Conservation (phyloP, 495 filamentous ascomycete species). For the Tuber magnatum region DNA sequence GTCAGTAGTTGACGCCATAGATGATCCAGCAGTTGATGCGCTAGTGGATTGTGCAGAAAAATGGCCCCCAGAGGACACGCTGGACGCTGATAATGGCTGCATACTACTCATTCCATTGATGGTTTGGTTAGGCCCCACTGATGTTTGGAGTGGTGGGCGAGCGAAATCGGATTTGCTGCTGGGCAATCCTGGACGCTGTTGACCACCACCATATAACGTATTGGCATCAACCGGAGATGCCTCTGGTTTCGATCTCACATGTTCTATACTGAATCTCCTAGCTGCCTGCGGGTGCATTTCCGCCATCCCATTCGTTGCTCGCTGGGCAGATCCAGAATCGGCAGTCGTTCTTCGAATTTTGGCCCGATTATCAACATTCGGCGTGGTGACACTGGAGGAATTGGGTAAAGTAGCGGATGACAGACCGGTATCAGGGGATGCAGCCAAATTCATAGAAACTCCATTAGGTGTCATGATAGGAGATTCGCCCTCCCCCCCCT, state of each 20-base stretch:
- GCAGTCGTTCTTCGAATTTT: slow-evolving; percentile 32
- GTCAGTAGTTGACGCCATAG: slow-evolving; percentile 25
- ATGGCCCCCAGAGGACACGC: slow-evolving; percentile 20
- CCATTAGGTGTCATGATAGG: slow-evolving; percentile 37
- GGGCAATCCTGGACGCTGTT: slow-evolving; percentile 22
- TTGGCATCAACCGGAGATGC: slow-evolving; percentile 20
- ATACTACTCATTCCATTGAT: slow-evolving; percentile 31
- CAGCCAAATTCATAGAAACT: slow-evolving; percentile 30
- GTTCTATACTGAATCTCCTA: slow-evolving; percentile 32
- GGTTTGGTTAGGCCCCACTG: slow-evolving; percentile 26
- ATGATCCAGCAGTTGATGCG: slow-evolving; percentile 11
- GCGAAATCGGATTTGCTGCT: slow-evolving; percentile 17
- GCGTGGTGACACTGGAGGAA: slow-evolving; percentile 30
- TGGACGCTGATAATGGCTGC: slow-evolving; percentile 37
- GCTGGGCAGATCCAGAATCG: slow-evolving; percentile 28
- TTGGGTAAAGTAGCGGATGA: slow-evolving; percentile 30
- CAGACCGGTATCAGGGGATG: slow-evolving; percentile 22
- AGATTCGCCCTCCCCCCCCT: slow-evolving; percentile 41
- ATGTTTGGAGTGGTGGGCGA: slow-evolving; percentile 38
- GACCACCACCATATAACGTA: slow-evolving; percentile 26
- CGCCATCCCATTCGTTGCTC: slow-evolving; percentile 25
- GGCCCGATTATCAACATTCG: slow-evolving; percentile 26
- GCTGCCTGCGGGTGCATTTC: slow-evolving; percentile 21
- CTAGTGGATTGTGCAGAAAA: slow-evolving; percentile 26
- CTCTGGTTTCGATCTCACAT: slow-evolving; percentile 28